Conservation (phyloP, 129 eudicot genomes). For the Solidago caesia region DNA sequence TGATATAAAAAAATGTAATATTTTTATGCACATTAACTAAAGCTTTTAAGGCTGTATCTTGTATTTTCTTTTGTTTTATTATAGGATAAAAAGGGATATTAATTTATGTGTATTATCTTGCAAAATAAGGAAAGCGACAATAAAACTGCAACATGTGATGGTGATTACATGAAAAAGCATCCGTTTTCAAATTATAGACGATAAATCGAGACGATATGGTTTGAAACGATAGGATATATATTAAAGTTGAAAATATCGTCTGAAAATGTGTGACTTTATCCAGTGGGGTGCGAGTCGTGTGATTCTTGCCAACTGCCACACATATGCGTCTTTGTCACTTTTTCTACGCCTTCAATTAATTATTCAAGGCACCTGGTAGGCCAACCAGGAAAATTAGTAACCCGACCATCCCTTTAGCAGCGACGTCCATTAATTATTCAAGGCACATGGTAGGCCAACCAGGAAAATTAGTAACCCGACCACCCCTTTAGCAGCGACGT, state of each 20-base stretch:
- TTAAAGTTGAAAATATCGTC: conserved; percentile 23
- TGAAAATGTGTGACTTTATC: conserved; percentile 20
- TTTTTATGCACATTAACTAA: no score
- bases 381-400: no score
- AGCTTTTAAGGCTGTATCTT: no score
- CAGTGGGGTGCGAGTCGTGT: conserved; percentile 43
- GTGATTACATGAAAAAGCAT: conserved; percentile 34
- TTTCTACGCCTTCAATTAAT: conserved; percentile 29
- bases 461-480: no score
- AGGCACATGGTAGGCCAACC: no score
- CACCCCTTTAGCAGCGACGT: no score
- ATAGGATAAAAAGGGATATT: not conserved
- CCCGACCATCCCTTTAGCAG: no score
- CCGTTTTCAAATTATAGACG: not conserved
- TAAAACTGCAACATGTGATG: conserved; percentile 39
- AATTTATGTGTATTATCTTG: conserved; percentile 19
- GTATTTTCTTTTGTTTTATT: no score
- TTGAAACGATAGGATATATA: conserved; percentile 23
- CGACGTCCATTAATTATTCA: no score
- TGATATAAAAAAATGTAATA: no score
- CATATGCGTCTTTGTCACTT: conserved; percentile 33
- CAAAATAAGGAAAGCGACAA: conserved; percentile 36
- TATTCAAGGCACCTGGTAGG: no score
- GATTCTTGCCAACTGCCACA: conserved; percentile 42
- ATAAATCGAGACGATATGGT: conserved; percentile 8